A percentile compares a stretch with the other conserved stretches of the same genome.
Conservation (phyloP, 2,329 filamentous ascomycete genomes). For the Apiospora saccharicola region DNA sequence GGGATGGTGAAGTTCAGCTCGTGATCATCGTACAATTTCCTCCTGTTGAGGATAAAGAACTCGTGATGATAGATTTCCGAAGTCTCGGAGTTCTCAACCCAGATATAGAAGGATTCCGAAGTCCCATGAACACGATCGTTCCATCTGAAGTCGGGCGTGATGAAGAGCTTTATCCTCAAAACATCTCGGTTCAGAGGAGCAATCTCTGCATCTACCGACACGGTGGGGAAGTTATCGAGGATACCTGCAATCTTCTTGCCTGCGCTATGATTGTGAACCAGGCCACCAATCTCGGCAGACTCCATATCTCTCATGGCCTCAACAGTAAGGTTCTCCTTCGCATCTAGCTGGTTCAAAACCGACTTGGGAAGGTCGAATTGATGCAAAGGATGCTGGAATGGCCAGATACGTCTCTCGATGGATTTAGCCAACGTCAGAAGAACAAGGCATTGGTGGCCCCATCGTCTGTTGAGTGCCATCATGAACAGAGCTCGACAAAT, state of each 20-base stretch:
- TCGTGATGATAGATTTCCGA: slow-evolving; percentile 98
- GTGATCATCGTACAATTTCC: slow-evolving; percentile 93
- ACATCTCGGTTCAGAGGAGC: slow-evolving; percentile 95
- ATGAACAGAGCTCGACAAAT: slow-evolving; percentile 96
- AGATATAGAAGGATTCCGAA: slow-evolving; percentile 97
- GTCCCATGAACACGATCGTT: slow-evolving; percentile 93
- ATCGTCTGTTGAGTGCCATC: slow-evolving; percentile 93
- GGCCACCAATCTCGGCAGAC: slow-evolving; percentile 81
- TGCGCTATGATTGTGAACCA: slow-evolving; percentile 91
- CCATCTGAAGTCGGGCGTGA: slow-evolving; percentile 93
- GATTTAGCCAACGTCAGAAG: slow-evolving; percentile 93
- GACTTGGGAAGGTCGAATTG: slow-evolving; percentile 92
- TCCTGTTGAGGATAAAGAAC: slow-evolving; percentile 90
- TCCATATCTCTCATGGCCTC: slow-evolving; percentile 94
- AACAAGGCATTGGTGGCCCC: slow-evolving; percentile 95
- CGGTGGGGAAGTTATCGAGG: slow-evolving; percentile 88
- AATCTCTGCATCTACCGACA: slow-evolving; percentile 91
- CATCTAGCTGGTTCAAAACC: slow-evolving; percentile 83
- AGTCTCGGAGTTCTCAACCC: slow-evolving; percentile 98
- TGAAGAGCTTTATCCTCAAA: slow-evolving; percentile 83
- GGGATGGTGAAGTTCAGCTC: slow-evolving; percentile 98
- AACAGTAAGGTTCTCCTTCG: slow-evolving; percentile 78
- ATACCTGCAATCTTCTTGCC: slow-evolving; percentile 83
- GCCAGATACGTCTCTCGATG: slow-evolving; percentile 95
- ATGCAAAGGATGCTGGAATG: slow-evolving; percentile 91